Base-by-base conservation (phyloP, 306 rosid genomes). In the Quercus agrifolia region DNA sequence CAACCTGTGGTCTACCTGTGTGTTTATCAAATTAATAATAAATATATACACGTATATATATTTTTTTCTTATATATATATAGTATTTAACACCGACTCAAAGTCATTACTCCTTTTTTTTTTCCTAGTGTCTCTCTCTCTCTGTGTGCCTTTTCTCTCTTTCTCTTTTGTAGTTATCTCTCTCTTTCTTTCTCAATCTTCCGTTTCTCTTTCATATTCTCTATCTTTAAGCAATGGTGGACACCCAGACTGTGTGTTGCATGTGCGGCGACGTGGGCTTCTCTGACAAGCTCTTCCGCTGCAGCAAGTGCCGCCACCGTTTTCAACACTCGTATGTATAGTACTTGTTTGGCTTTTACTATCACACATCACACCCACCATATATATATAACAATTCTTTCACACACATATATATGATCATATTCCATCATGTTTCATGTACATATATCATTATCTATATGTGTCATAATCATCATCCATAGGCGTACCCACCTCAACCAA, bases 201-300 rank as follows among this genome's bases (percentile, higher is more conserved):
- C 72, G 49, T 64, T 83, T 69, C 74, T 55, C 73, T 64, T 14
- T 56, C 62, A 25, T 23, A 25, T 18, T 20, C 5, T 21, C 17
- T 66, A 59, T 54, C 58, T 23, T 20, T 2, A 28, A 79, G 70
- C 46, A 79, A 93, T 94, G 98, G 97, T 88, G 86, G 98, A 94
- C 90, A 85, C 52, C 63, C 86, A 87, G 79, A 89, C 89, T 1
- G 97, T 94, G 10, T 94, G 98, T 81, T 92, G 97, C 97, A 87
- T 94, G 97, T 94, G 98, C 41, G 98, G 98, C 35, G 98, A 94
- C 70, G 86, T 94, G 79, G 98, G 98, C 71, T 94, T 94, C 83
- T 85, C 90, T 2, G 94, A 94, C 86, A 94, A 94, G 80, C 93
- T 94, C 70, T 94, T 94, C 87, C 98, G 97, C 85, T 94, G 98